Evolutionary conservation across 148 eudicot species (phyloP), one percentile per base, ranked within the genome.

Genomic region (Rhododendron simsii): DNA sequence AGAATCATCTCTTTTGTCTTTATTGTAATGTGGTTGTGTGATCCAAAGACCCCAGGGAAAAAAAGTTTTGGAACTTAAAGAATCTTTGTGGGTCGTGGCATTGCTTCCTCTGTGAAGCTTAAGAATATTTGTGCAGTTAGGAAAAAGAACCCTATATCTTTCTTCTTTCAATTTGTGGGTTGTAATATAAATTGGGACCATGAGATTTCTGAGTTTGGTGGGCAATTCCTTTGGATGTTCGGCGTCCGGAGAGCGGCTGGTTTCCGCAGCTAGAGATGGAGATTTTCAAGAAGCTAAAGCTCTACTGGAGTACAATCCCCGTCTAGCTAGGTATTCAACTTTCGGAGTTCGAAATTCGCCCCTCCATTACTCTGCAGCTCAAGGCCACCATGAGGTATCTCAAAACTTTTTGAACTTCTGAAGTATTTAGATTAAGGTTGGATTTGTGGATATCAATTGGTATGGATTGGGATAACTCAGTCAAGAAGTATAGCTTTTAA

Each of bases 141-240:
- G 3, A 37, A 55, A 28, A 74, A 57, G 44, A 53, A 15, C 15
- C 8, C 65, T 30, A 33, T 33, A 33, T 48, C 26, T 73, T 79
- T 81, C 26, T 84, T 65, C 50, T n/a, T 3, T 30, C 21, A 14
- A 74, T 30, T 76, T 80, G 33, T 33, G 83, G 67, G 37, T 16
- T 80, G 76, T 78, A 76, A 50, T 39, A 28, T 78, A 28, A 39
- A n/a, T 69, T 74, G 76, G 53, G 57, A 55, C 23, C 45, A 95
- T 95, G 98, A 90, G 90, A 79, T 92, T 93, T 61, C 78, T 95
- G 65, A 92, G 89, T 91, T 91, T 96, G 80, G 95, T 96, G 81
- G 95, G 99, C n/a, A 96, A 96, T 89, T 95, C 99, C 30, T 94
- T 96, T 88, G 99, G 99, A 23, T 96, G 99, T 83, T 96, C 99